Conservation (phyloP, 345 rosid genomes). For the Viola odorata region DNA sequence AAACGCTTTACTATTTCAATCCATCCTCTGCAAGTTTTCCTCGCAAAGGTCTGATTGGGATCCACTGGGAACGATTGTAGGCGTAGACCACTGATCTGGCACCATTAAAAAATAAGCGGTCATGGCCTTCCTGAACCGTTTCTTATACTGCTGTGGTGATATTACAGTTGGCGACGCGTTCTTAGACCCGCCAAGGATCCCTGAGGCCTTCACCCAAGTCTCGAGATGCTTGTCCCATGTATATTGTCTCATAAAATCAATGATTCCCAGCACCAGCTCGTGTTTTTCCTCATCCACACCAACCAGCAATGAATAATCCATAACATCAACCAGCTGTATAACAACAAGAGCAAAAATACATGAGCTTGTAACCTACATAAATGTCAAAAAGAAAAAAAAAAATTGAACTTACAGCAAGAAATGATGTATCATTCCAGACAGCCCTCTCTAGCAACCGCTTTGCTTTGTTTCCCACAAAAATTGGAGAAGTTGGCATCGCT, state of each 20-base stretch:
- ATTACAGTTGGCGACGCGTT: conserved; percentile 24
- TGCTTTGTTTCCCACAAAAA: conserved; percentile 85
- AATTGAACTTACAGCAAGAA: conserved; percentile 73
- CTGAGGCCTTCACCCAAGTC: conserved; percentile 26
- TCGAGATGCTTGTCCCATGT: conserved; percentile 31
- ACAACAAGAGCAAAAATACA: neutral
- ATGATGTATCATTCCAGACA: conserved; percentile 91
- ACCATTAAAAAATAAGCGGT: conserved; percentile 18
- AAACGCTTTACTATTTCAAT: conserved; percentile 13
- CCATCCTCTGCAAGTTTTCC: conserved; percentile 24
- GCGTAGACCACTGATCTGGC: conserved; percentile 27
- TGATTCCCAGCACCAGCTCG: conserved; percentile 23
- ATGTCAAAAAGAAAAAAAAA: neutral
- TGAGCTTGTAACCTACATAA: neutral
- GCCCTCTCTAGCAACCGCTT: conserved; percentile 86
- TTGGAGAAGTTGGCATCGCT: conserved; percentile 90
- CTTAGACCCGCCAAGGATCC: conserved; percentile 24
- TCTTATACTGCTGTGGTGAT: conserved; percentile 28
- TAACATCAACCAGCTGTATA: conserved; percentile 18
- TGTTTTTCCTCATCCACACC: conserved; percentile 25
- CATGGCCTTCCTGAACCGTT: conserved; percentile 25
- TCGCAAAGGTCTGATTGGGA: conserved; percentile 27
- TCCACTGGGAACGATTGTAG: conserved; percentile 5
- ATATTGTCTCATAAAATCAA: conserved; percentile 29
- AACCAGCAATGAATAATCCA: conserved; percentile 25